Evolutionary conservation across 306 rosid genomes (phyloP), one percentile per base, ranked within the genome.

Genomic region (Senna tora): DNA sequence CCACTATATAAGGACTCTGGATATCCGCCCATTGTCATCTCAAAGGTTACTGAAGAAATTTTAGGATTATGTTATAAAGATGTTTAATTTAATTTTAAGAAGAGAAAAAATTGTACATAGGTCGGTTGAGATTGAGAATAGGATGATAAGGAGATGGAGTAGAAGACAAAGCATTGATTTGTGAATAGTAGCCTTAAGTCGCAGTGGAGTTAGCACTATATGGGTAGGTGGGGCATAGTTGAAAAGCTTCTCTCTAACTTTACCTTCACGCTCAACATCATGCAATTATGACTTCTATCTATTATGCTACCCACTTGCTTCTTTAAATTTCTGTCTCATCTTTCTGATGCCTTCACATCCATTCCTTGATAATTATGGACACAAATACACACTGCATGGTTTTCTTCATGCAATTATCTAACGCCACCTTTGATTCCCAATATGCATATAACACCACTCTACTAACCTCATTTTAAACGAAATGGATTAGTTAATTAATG

Each of bases 261-360:
- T 81, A 51, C 63, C 52, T 77, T 79, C 80, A 67, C 15, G 32
- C 58, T 42, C 76, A 79, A 45, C 78, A 67, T 78, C 82, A 80
- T 60, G 39, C 52, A 75, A 55, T 76, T 74, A 68, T 61, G 80
- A 50, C 79, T 56, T 20, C 79, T 57, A 28, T 71, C 78, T 69
- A 79, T 83, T 72, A 28, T 66, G 66, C 33, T 64, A 58, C 7
- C 80, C 84, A 83, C 87, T 82, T 83, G 80, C 81, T 32, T 67
- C 42, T 21, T 73, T 57, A 38, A 34, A 59, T 77, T 76, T 80
- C 58, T 77, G 69, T 75, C 55, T 52, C 60, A 41, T 19, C 20
- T 72, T 72, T 53, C 34, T 15, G 61, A 57, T 69, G 74, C 75
- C 73, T 69, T 63, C 19, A 12, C n/a, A 56, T 59, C 69, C 79